Percentiles rank a stretch among this genome's conserved stretches.
phyloP scores from a whole-genome alignment of 148 eudicot species.

The Cornus suecica region DNA sequence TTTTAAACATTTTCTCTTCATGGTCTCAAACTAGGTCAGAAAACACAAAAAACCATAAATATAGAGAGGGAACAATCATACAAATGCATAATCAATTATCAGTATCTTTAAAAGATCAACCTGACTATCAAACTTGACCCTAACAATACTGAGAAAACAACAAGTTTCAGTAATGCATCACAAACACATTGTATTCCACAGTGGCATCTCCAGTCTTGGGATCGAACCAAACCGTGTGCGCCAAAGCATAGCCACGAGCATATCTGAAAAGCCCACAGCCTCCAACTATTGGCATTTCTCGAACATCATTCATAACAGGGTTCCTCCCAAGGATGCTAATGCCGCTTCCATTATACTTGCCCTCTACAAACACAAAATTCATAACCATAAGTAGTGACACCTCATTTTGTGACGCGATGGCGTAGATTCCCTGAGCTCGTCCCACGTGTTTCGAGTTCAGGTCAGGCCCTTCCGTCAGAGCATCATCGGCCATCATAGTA shows the following conservation, averaged over 20 bases:
- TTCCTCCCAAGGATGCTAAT: constrained; percentile 39
- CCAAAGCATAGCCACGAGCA: constrained; percentile 46
- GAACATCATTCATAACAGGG: constrained; percentile 12
- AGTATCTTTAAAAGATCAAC: neutral
- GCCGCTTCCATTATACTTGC: constrained; percentile 48
- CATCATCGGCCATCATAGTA: constrained; percentile 35
- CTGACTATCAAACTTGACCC: neutral
- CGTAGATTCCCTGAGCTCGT: constrained; percentile 49
- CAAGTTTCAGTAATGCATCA: constrained; percentile 17
- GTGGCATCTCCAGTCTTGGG: constrained; percentile 25
- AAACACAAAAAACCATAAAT: no score
- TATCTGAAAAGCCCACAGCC: constrained; percentile 53
- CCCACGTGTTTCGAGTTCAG: constrained; percentile 35
- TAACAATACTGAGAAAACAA: neutral
- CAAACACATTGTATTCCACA: constrained; percentile 42
- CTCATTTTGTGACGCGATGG: constrained; percentile 19
- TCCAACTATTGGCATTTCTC: constrained; percentile 58
- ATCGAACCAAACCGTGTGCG: constrained; percentile 32
- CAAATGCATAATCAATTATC: neutral
- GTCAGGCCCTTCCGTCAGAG: constrained; percentile 32
- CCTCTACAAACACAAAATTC: constrained; percentile 35
- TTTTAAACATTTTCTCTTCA: no score
- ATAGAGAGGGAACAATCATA: no score
- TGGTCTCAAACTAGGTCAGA: no score
- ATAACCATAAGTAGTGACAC: constrained; percentile 39